Evolutionary conservation across 2,329 filamentous ascomycete genomes (phyloP).

Genomic region (Verticillium nonalfalfae): DNA sequence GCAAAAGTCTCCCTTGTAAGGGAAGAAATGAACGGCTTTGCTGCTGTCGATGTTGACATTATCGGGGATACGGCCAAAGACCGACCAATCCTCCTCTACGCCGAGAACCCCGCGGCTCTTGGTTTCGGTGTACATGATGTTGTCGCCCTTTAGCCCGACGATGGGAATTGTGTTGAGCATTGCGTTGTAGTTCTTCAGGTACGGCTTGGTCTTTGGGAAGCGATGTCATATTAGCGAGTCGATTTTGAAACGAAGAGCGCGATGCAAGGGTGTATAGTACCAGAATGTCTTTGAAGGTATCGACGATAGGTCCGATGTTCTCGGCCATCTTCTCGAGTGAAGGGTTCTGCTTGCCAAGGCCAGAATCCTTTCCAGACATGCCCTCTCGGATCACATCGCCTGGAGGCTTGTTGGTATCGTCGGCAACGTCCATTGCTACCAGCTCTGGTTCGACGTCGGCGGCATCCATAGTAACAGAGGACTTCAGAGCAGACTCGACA

Average conservation of each 20-base stretch:
- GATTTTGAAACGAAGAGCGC: background rate
- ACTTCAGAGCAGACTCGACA: too few species aligned
- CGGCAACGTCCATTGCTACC: too few species aligned
- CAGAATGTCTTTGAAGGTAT: background rate
- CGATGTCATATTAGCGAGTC: background rate
- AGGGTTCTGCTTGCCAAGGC: background rate
- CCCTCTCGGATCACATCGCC: too few species aligned
- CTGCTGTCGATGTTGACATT: background rate
- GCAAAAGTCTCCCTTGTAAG: background rate
- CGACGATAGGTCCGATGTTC: background rate
- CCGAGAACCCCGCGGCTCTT: background rate
- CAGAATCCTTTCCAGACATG: background rate
- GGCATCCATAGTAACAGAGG: too few species aligned
- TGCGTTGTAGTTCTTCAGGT: background rate
- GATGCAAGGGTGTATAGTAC: background rate
- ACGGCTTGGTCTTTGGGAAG: background rate
- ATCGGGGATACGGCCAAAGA: background rate
- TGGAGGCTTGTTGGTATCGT: too few species aligned
- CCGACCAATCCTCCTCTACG: background rate
- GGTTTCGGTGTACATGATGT: background rate
- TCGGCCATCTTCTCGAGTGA: background rate
- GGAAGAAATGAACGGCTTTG: background rate
- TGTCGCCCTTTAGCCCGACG: background rate
- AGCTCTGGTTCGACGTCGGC: too few species aligned
- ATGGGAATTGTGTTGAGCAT: background rate